phyloP scores from a whole-genome alignment of 108 stramenopile genomes.

The Cyclostephanos tholiformis region DNA sequence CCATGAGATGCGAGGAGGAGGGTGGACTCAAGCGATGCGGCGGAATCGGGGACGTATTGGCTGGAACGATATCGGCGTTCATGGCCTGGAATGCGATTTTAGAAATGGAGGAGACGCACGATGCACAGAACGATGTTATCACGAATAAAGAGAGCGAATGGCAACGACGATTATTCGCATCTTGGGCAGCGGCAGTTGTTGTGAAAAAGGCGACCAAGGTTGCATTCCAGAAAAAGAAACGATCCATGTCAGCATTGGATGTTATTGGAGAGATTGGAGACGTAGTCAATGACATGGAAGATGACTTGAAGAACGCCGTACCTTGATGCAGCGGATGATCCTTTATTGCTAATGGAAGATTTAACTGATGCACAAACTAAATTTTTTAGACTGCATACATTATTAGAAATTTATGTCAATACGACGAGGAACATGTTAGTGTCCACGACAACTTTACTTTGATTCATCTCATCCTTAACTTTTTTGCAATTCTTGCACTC shows the following conservation, averaged over 20 bases:
- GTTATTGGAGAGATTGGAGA: slow-evolving; percentile 70
- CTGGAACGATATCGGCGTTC: slow-evolving; percentile 81
- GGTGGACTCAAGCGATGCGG: slow-evolving; percentile 94
- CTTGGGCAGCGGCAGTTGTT: slow-evolving; percentile 76
- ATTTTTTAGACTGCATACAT: too few relatives aligned
- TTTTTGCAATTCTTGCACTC: too few relatives aligned
- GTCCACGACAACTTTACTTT: too few relatives aligned
- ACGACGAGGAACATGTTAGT: too few relatives aligned
- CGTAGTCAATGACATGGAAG: slow-evolving; percentile 66
- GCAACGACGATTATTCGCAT: slow-evolving; percentile 45
- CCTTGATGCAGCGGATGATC: neutral
- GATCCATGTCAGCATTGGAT: slow-evolving; percentile 90
- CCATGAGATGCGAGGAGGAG: slow-evolving; percentile 67
- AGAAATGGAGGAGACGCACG: slow-evolving; percentile 17
- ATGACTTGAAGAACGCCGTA: slow-evolving; percentile 6
- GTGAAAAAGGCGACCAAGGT: slow-evolving; percentile 72
- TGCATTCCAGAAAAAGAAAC: slow-evolving; percentile 71
- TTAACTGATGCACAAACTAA: too few relatives aligned
- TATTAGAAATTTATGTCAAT: too few relatives aligned
- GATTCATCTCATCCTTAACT: too few relatives aligned
- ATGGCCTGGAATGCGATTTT: slow-evolving; percentile 79
- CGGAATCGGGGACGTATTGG: slow-evolving; percentile 96
- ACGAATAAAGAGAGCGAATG: neutral
- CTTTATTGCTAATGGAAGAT: too few relatives aligned
- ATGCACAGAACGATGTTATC: neutral